Conservation (phyloP, 345 rosid species). For the Stellera chamaejasme region DNA sequence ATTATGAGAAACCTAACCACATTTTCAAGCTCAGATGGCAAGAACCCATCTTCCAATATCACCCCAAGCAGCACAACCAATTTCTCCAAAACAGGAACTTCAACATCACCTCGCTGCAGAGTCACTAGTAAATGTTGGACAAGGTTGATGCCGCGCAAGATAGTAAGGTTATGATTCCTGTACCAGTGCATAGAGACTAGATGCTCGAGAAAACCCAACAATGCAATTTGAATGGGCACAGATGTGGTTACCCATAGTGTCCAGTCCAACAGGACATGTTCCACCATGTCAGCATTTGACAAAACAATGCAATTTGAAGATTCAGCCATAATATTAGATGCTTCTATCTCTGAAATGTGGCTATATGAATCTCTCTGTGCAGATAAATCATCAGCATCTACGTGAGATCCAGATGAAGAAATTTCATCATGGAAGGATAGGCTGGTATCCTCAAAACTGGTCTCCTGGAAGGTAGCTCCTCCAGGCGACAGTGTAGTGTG, state of each 20-base stretch:
- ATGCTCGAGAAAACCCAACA: slow-evolving; percentile 87
- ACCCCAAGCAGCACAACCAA: slow-evolving; percentile 88
- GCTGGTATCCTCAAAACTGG: slow-evolving; percentile 64
- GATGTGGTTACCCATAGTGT: slow-evolving; percentile 88
- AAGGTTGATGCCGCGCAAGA: slow-evolving; percentile 79
- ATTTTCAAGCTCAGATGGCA: slow-evolving; percentile 81
- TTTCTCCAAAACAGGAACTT: slow-evolving; percentile 85
- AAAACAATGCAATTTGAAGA: slow-evolving; percentile 86
- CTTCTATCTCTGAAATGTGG: slow-evolving; percentile 85
- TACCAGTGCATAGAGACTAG: slow-evolving; percentile 97
- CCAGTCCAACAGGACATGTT: slow-evolving; percentile 96
- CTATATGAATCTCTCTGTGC: slow-evolving; percentile 74
- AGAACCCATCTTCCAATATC: slow-evolving; percentile 90
- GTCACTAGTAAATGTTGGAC: slow-evolving; percentile 89
- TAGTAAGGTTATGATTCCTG: slow-evolving; percentile 85
- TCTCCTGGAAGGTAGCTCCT: slow-evolving; percentile 37
- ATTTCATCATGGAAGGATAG: slow-evolving; percentile 67
- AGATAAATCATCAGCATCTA: slow-evolving; percentile 88
- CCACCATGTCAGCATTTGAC: slow-evolving; percentile 92
- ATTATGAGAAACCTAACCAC: slow-evolving; percentile 86
- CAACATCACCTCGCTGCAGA: slow-evolving; percentile 93
- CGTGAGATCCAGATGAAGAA: slow-evolving; percentile 85
- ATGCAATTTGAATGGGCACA: slow-evolving; percentile 77
- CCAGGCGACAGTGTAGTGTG: slow-evolving; percentile 33
- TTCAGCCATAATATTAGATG: slow-evolving; percentile 58